These are phyloP conservation scores for Cydonia oblonga DNA, from an alignment of 331 rosid genomes.

Conservation along the genomic window DNA sequence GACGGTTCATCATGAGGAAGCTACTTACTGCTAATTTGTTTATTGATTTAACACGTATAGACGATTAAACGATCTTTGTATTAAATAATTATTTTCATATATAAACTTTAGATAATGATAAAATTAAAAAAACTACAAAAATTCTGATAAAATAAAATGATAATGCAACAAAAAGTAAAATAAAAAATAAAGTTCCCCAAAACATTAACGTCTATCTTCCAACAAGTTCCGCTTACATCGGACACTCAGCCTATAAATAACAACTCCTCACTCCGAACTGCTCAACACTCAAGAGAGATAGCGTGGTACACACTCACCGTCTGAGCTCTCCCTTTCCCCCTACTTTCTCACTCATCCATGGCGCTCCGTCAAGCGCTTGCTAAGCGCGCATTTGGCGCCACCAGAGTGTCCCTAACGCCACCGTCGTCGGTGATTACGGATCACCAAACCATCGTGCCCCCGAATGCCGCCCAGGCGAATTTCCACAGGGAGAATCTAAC, in stretches of 20 bases:
- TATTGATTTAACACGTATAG: neutral
- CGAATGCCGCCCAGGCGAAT: conserved; percentile 8
- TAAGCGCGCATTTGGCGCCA: conserved; percentile 21
- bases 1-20: no score
- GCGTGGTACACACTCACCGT: neutral
- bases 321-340: neutral
- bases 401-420: conserved; percentile 5
- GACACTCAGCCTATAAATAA: neutral
- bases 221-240: neutral
- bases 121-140: no score
- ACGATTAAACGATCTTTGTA: no score
- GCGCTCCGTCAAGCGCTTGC: conserved; percentile 43
- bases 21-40: no score
- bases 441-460: conserved; percentile 7
- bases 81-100: no score
- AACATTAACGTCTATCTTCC: neutral
- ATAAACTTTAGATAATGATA: no score
- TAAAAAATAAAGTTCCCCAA: neutral
- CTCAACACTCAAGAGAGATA: conserved; percentile 2
- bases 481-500: conserved; percentile 33
- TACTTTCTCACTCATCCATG: conserved; percentile 18
- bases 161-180: no score
- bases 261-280: neutral
- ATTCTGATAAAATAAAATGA: no score
- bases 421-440: neutral